Percentiles rank a stretch among this genome's conserved stretches.
Evolutionary conservation across 805 yeast species (phyloP).

Genomic region (Candida nonsorbophila): DNA sequence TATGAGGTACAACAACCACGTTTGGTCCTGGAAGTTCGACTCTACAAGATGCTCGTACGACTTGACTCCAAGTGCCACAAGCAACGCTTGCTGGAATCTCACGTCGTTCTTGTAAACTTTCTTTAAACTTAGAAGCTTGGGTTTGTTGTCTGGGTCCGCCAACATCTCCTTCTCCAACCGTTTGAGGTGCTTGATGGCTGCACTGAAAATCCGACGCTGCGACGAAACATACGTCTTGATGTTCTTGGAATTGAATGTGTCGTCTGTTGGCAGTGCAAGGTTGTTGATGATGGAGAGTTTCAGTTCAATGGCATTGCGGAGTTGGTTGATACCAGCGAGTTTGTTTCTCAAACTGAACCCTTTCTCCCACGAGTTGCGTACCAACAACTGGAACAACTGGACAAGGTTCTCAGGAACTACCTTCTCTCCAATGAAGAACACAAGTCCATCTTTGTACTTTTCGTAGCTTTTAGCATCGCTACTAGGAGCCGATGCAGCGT

Average conservation of each 20-base stretch:
- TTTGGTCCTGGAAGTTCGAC: constrained; percentile 50
- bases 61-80: constrained; percentile 52
- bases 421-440: constrained; percentile 34
- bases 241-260: constrained; percentile 5
- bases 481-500: constrained; percentile 2
- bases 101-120: constrained; percentile 51
- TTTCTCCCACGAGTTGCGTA: constrained; percentile 45
- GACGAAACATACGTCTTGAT: constrained; percentile 43
- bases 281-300: constrained; percentile 33
- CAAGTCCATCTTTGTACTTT: constrained; percentile 23
- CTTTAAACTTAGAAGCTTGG: constrained; percentile 48
- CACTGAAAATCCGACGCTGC: constrained; percentile 44
- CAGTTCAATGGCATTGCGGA: constrained; percentile 46
- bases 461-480: constrained; percentile 6
- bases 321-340: constrained; percentile 55
- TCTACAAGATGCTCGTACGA: constrained; percentile 47
- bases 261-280: constrained; percentile 4
- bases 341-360: constrained; percentile 46
- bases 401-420: constrained; percentile 41
- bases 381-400: constrained; percentile 50
- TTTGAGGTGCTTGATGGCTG: constrained; percentile 41
- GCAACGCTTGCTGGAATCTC: constrained; percentile 47
- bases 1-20: constrained; percentile 58
- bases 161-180: constrained; percentile 42
- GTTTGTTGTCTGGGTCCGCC: constrained; percentile 32